These are phyloP conservation scores for Ogataea sp. DNA, from an alignment of 805 yeast genomes.

Conservation along the genomic window DNA sequence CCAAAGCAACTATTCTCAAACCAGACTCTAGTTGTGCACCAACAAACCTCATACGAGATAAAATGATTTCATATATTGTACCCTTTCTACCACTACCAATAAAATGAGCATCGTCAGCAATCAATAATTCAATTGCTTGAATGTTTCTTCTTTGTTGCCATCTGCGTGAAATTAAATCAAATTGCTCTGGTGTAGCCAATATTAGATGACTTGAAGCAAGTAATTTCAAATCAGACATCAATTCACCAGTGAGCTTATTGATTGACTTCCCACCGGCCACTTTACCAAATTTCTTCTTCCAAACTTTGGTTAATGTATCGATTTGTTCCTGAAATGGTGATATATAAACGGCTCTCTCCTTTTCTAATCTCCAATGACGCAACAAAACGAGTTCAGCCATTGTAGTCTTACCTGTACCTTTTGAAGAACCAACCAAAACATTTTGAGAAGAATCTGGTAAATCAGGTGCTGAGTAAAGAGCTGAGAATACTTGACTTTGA, in stretches of 20 bases:
- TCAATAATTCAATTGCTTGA: constrained; percentile 56
- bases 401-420: constrained; percentile 69
- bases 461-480: constrained; percentile 49
- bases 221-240: constrained; percentile 42
- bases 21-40: constrained; percentile 52
- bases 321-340: constrained; percentile 52
- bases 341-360: constrained; percentile 69
- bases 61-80: constrained; percentile 54
- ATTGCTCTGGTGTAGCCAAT: constrained; percentile 72
- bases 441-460: constrained; percentile 18
- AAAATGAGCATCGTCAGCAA: constrained; percentile 67
- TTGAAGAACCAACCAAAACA: constrained; percentile 60
- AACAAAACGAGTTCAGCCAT: constrained; percentile 69
- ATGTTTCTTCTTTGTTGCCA: constrained; percentile 77
- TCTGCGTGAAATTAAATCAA: constrained; percentile 63
- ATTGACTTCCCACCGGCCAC: constrained; percentile 54
- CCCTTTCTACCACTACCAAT: constrained; percentile 55
- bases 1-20: constrained; percentile 60
- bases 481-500: constrained; percentile 64
- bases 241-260: constrained; percentile 50
- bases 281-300: constrained; percentile 43
- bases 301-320: constrained; percentile 35
- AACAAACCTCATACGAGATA: constrained; percentile 68
- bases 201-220: constrained; percentile 58
- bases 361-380: constrained; percentile 61